Conservation (phyloP, 2,329 filamentous ascomycete genomes). For the Neopestalotiopsis clavispora region DNA sequence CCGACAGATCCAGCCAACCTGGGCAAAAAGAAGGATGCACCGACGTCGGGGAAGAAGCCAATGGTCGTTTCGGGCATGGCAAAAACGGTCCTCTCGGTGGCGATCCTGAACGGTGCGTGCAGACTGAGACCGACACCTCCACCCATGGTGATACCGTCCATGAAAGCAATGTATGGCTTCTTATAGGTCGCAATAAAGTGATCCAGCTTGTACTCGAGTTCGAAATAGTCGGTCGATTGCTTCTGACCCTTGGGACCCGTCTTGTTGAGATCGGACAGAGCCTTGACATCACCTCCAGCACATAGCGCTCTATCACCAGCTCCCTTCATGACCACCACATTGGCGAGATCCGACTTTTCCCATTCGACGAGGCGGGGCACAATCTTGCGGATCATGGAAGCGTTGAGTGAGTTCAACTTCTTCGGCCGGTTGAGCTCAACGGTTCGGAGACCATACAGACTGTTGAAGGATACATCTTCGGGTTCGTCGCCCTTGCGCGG, state of each 20-base stretch:
- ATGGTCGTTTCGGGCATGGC: slow-evolving; percentile 99
- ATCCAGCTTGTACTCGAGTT: slow-evolving; percentile 92
- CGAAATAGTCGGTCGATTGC: slow-evolving; percentile 85
- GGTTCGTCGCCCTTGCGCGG: slow-evolving; percentile 72
- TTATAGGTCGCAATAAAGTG: slow-evolving; percentile 92
- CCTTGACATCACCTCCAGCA: slow-evolving; percentile 88
- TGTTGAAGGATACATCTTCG: slow-evolving; percentile 92
- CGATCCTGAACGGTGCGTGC: slow-evolving; percentile 94
- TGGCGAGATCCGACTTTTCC: slow-evolving; percentile 93
- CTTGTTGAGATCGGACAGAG: slow-evolving; percentile 76
- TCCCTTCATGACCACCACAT: slow-evolving; percentile 91
- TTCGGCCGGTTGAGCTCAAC: slow-evolving; percentile 92
- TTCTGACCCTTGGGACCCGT: slow-evolving; percentile 71
- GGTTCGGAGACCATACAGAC: slow-evolving; percentile 85
- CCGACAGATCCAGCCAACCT: slow-evolving; percentile 85
- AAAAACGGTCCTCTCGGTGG: slow-evolving; percentile 93
- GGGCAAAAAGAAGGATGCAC: slow-evolving; percentile 93
- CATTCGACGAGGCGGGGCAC: slow-evolving; percentile 87
- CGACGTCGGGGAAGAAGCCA: slow-evolving; percentile 98
- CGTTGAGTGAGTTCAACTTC: slow-evolving; percentile 92
- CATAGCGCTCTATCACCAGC: slow-evolving; percentile 86
- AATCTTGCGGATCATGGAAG: slow-evolving; percentile 95
- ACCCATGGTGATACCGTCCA: slow-evolving; percentile 99
- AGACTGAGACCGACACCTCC: slow-evolving; percentile 93
- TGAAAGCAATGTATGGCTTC: slow-evolving; percentile 93